Evolutionary conservation across 2,329 filamentous ascomycete species (phyloP).

Genomic region (Venturia aucupariae): DNA sequence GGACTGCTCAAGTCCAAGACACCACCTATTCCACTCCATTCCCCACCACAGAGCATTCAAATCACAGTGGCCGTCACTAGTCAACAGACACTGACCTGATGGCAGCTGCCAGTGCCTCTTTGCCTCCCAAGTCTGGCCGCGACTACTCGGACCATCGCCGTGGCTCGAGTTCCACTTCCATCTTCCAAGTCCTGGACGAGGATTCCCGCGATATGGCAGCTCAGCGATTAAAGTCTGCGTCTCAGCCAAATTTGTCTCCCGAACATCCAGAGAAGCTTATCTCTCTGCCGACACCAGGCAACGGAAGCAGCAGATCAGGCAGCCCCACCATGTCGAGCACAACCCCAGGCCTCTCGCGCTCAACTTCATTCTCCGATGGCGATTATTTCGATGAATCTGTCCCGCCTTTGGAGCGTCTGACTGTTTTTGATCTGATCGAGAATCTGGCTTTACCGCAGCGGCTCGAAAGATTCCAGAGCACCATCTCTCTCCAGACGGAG

Average conservation of each 20-base stretch:
- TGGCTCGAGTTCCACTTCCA: neutral
- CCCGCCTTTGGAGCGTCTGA: constrained; percentile 80
- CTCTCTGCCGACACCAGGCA: neutral
- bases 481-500: constrained; percentile 71
- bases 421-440: constrained; percentile 86
- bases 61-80: neutral
- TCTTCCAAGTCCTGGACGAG: constrained; percentile 11
- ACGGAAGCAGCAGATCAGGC: neutral
- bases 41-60: neutral
- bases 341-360: constrained; percentile 58
- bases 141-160: neutral
- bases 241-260: neutral
- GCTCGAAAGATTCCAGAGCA: constrained; percentile 80
- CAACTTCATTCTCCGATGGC: constrained; percentile 72
- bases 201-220: constrained; percentile 14
- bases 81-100: neutral
- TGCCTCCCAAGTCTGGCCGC: neutral
- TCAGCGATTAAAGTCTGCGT: neutral
- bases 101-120: neutral
- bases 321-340: constrained; percentile 16
- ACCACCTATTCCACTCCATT: neutral
- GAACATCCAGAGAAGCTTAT: neutral
- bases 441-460: constrained; percentile 84
- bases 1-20: neutral
- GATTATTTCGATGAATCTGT: constrained; percentile 80